Evolutionary conservation across 2,329 filamentous ascomycete genomes (phyloP), one percentile per base, ranked within the genome.

Genomic region (Colletotrichum spinosum): DNA sequence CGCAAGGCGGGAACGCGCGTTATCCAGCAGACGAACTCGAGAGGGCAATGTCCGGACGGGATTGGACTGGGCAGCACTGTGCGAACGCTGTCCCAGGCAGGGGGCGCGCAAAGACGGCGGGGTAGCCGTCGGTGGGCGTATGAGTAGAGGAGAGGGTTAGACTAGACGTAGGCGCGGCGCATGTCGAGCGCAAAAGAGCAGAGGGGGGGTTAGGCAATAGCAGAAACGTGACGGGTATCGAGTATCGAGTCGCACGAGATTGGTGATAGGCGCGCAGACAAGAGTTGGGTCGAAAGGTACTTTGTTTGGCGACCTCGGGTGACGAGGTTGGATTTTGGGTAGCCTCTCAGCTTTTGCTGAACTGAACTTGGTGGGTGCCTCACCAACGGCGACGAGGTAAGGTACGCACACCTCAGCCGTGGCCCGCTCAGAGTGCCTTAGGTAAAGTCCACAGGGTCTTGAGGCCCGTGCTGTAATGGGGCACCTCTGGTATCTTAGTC

Each of bases 291-390:
- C 48, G 53, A 37, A 37, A 35, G 52, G 54, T 52, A 44, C 33
- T 37, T 50, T 57, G 49, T 33, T 49, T 17, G 13, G 37, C 49
- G 41, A 48, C 35, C 51, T 39, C 45, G 38, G 58, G 58, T 33
- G 42, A 60, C 38, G 49, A 52, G 46, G 58, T 51, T 39, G 48
- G 42, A 50, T 60, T 61, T 62, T 63, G 50, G 60, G 52, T 46
- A 61, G 63, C 53, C 63, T 55, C 58, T 63, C 58, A 66, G 60
- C 60, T 58, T 65, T 58, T 65, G 59, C 64, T 64, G 44, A 65
- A 67, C 64, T 64, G 44, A 65, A 67, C 60, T 60, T 67, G 54
- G 64, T 64, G 62, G 58, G 62, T 65, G 60, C 25, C 25, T 25
- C 25, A 25, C 25, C 25, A 25, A 25, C 25, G 62, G 60, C 55